These are phyloP conservation scores for Penicillium coffeae DNA, from an alignment of 495 filamentous ascomycete genomes.

Conservation along the genomic window DNA sequence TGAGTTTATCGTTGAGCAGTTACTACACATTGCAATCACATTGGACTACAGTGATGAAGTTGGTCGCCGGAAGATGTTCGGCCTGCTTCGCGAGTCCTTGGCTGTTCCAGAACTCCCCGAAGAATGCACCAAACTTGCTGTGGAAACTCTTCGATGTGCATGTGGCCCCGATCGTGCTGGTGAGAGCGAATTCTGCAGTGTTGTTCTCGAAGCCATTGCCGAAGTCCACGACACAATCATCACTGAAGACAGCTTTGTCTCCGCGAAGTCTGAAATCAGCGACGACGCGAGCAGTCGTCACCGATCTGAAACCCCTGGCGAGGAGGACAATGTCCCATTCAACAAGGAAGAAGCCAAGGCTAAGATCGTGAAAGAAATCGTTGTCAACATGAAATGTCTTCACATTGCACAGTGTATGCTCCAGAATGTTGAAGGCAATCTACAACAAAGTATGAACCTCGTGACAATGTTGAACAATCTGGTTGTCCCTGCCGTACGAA, in stretches of 20 bases:
- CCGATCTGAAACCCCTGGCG: conserved; percentile 42
- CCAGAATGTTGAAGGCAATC: conserved; percentile 76
- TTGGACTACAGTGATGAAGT: conserved; percentile 95
- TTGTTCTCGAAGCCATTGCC: conserved; percentile 88
- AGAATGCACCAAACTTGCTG: conserved; percentile 81
- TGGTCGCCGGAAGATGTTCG: conserved; percentile 91
- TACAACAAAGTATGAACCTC: conserved; percentile 82
- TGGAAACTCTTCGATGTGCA: conserved; percentile 76
- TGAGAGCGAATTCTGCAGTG: conserved; percentile 88
- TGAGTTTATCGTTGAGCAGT: conserved; percentile 92
- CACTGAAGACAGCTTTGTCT: conserved; percentile 84
- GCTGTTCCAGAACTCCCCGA: conserved; percentile 86
- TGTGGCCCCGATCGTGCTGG: conserved; percentile 73
- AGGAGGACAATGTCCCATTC: conserved; percentile 43
- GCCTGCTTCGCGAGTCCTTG: conserved; percentile 76
- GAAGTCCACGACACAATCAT: conserved; percentile 92
- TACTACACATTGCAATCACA: conserved; percentile 86
- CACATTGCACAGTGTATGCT: conserved; percentile 98
- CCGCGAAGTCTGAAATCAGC: conserved; percentile 78
- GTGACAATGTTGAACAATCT: conserved; percentile 96
- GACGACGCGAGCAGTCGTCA: conserved; percentile 48
- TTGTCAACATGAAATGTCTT: conserved; percentile 97
- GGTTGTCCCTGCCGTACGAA: conserved; percentile 89
- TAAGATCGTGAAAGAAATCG: conserved; percentile 81
- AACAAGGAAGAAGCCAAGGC: conserved; percentile 72